A percentile compares a stretch with the other conserved stretches of the same genome.
phyloP scores from a whole-genome alignment of 1,284 basidiomycete species.

The Ceratobasidium sp. region DNA sequence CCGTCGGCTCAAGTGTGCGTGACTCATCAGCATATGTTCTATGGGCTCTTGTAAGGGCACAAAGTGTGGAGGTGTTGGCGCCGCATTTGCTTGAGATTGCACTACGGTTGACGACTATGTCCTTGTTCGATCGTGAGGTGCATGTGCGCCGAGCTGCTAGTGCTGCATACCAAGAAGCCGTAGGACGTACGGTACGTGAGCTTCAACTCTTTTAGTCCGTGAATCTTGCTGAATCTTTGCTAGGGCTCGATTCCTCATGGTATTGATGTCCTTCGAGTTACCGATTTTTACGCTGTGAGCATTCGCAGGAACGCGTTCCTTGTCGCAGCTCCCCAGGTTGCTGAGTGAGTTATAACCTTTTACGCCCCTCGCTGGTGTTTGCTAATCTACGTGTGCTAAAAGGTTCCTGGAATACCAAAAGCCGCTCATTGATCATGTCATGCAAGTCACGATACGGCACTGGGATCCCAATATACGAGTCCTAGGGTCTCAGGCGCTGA shows the following conservation, averaged over 20 bases:
- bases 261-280: conserved; percentile 89
- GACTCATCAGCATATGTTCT: conserved; percentile 95
- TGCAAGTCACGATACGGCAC: conserved; percentile 81
- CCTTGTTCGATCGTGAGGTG: conserved; percentile 92
- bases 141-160: conserved; percentile 96
- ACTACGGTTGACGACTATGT: conserved; percentile 75
- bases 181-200: conserved; percentile 84
- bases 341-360: conserved; percentile 66
- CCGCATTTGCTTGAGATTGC: conserved; percentile 76
- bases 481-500: conserved; percentile 81
- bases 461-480: conserved; percentile 89
- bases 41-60: conserved; percentile 91
- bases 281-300: conserved; percentile 95
- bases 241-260: conserved; percentile 91
- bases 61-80: conserved; percentile 67
- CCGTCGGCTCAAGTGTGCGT: conserved; percentile 92
- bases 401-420: conserved; percentile 73
- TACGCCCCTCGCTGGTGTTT: conserved; percentile 46
- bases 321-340: conserved; percentile 84
- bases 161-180: conserved; percentile 97
- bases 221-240: conserved; percentile 43
- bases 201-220: neutral
- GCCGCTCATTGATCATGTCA: conserved; percentile 77
- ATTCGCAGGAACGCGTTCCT: conserved; percentile 86
- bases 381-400: neutral